These are phyloP conservation scores for Sclerotinia trifoliorum DNA, from an alignment of 2,329 filamentous ascomycete genomes.

Conservation along the genomic window DNA sequence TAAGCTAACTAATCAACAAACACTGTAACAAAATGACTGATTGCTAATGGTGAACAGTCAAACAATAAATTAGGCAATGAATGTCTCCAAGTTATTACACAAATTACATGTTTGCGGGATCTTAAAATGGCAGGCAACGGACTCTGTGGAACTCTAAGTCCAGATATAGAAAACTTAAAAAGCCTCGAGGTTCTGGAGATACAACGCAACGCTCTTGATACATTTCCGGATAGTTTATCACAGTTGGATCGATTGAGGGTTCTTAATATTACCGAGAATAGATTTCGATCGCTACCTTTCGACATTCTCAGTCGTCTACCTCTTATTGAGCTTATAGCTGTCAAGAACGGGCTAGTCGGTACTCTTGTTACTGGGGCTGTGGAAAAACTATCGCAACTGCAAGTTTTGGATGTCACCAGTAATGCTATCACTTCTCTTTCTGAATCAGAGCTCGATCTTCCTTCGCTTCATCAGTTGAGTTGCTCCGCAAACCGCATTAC, in stretches of 20 bases:
- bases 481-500: slow-evolving; percentile 80
- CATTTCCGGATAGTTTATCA: slow-evolving; percentile 66
- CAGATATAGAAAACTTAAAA: slow-evolving; percentile 60
- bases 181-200: slow-evolving; percentile 80
- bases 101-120: slow-evolving; percentile 72
- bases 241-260: slow-evolving; percentile 68
- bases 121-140: slow-evolving; percentile 79
- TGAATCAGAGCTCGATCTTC: slow-evolving; percentile 47
- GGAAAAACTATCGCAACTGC: slow-evolving; percentile 60
- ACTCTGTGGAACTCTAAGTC: slow-evolving; percentile 65
- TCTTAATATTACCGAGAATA: slow-evolving; percentile 79
- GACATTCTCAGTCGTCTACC: slow-evolving; percentile 65
- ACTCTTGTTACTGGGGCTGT: slow-evolving; percentile 66
- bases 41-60: slow-evolving; percentile 51
- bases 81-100: slow-evolving; percentile 68
- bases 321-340: slow-evolving; percentile 69
- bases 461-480: slow-evolving; percentile 69
- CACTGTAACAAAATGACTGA: slow-evolving; percentile 12
- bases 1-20: slow-evolving; percentile 44
- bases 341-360: slow-evolving; percentile 76
- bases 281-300: slow-evolving; percentile 69
- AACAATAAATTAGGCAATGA: slow-evolving; percentile 77
- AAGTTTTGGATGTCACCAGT: slow-evolving; percentile 72
- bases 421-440: slow-evolving; percentile 61
- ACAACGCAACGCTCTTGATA: slow-evolving; percentile 73